These are phyloP conservation scores for Plasmodium yoelii DNA, from an alignment of 169 alveolate genomes.

Conservation along the genomic window DNA sequence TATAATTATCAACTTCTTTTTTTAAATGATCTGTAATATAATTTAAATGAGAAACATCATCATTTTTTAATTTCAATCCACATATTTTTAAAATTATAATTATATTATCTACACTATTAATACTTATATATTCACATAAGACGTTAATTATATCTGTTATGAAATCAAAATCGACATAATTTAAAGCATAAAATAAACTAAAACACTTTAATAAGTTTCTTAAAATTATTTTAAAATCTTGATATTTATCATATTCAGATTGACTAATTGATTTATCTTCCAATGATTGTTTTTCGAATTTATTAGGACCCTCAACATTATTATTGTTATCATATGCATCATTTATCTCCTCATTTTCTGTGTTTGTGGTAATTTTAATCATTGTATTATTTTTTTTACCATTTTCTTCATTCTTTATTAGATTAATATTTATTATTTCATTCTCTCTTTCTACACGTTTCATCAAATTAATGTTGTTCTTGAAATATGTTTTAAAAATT, in stretches of 20 bases:
- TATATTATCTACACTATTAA: constrained; percentile 70
- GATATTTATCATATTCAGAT: constrained; percentile 56
- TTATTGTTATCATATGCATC: neutral
- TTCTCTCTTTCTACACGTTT: constrained; percentile 35
- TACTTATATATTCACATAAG: constrained; percentile 68
- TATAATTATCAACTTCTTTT: constrained; percentile 45
- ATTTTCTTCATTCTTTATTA: neutral
- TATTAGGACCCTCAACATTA: neutral
- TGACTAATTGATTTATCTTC: constrained; percentile 1
- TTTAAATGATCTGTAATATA: constrained; percentile 48
- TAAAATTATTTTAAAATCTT: constrained; percentile 45
- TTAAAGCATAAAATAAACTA: constrained; percentile 53
- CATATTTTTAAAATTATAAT: constrained; percentile 69
- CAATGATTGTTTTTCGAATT: neutral
- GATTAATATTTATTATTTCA: constrained; percentile 16
- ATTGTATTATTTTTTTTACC: neutral
- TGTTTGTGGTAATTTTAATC: neutral
- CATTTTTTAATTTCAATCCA: constrained; percentile 54
- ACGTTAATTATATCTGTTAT: constrained; percentile 65
- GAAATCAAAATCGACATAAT: constrained; percentile 64
- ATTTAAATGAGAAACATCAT: constrained; percentile 57
- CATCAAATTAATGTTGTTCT: constrained; percentile 38
- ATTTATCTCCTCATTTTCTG: neutral
- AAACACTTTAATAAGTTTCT: constrained; percentile 58
- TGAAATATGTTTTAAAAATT: constrained; percentile 24